phyloP scores from a whole-genome alignment of 208 protist genomes.

The Vickermania ingenoplastis region DNA sequence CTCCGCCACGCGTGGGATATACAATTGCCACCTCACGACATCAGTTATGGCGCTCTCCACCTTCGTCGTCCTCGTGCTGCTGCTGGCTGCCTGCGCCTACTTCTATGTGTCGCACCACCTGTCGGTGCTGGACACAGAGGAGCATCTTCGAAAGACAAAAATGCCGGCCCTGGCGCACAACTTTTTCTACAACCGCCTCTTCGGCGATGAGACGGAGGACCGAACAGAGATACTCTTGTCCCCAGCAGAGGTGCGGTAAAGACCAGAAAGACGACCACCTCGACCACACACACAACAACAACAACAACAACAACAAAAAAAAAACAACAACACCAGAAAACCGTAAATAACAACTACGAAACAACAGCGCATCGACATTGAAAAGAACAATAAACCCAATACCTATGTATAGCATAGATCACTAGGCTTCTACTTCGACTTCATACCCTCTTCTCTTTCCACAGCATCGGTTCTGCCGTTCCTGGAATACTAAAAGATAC shows the following conservation, averaged over 20 bases:
- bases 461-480: no score
- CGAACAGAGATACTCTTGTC: constrained; percentile 7
- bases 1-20: constrained; percentile 15
- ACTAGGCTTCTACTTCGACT: no score
- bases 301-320: no score
- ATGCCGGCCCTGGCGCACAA: constrained; percentile 18
- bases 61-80: constrained; percentile 50
- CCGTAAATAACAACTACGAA: no score
- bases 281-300: no score
- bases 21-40: constrained; percentile 46
- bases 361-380: no score
- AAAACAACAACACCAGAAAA: no score
- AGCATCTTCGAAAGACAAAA: constrained; percentile 17
- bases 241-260: background rate
- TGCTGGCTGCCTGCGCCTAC: constrained; percentile 53
- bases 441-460: no score
- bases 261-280: no score
- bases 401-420: no score
- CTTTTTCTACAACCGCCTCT: constrained; percentile 76
- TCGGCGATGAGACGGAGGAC: constrained; percentile 18
- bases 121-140: constrained; percentile 27
- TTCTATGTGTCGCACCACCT: constrained; percentile 50
- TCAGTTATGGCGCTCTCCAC: constrained; percentile 45
- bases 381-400: no score
- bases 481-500: no score